A percentile compares a stretch with the other conserved stretches of the same genome.
phyloP scores from a whole-genome alignment of 2,329 filamentous ascomycete species.

The Ceratocystis variospora region DNA sequence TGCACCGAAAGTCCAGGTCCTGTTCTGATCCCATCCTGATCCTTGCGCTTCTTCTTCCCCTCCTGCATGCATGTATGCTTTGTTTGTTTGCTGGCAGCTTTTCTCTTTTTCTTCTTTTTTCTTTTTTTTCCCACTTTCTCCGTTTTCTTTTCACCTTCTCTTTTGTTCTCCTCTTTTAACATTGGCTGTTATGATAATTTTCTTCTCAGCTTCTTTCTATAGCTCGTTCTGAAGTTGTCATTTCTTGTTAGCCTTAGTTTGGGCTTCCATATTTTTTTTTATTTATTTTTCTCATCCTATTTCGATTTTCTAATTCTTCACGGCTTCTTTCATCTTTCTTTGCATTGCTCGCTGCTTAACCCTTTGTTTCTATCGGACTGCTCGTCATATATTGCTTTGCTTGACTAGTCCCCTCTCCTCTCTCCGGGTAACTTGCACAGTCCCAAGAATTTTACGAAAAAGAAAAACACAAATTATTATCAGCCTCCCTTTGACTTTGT shows the following conservation, averaged over 20 bases:
- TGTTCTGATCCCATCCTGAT: conserved; percentile 5
- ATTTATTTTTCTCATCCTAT: background rate
- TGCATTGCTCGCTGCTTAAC: background rate
- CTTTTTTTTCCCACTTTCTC: background rate
- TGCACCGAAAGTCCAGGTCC: background rate
- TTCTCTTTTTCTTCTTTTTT: conserved; percentile 7
- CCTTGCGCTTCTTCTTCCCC: conserved; percentile 7
- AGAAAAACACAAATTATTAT: background rate
- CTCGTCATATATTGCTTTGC: background rate
- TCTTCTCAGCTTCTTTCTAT: background rate
- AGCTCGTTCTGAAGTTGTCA: background rate
- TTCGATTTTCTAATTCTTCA: background rate
- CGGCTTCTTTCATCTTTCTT: background rate
- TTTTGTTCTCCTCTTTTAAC: conserved; percentile 11
- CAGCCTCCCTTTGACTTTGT: background rate
- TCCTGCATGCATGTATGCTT: conserved; percentile 1
- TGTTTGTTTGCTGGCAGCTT: conserved; percentile 1
- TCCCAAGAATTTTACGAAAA: background rate
- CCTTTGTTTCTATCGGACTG: background rate
- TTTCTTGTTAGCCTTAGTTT: background rate
- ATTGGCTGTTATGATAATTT: background rate
- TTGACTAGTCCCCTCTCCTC: background rate
- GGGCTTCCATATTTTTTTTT: background rate
- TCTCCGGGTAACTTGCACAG: background rate
- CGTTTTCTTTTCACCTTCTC: background rate